phyloP scores from a whole-genome alignment of 805 yeast species.

The Yamadazyma ubonensis region DNA sequence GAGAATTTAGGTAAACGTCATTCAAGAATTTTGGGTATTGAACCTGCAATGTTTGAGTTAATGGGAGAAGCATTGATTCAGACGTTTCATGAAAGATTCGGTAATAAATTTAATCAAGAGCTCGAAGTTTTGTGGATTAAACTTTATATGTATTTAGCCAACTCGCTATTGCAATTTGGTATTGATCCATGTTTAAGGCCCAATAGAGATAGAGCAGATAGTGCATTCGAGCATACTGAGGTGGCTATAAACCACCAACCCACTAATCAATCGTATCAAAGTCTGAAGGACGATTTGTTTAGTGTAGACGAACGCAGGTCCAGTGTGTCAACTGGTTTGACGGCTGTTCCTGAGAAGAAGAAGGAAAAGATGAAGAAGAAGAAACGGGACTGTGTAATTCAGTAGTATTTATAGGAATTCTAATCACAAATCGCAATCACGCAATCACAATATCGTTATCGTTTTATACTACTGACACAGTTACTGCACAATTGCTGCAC shows the following conservation, averaged over 20 bases:
- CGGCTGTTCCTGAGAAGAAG: neutral
- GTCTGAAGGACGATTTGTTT: slow-evolving; percentile 11
- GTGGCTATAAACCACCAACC: slow-evolving; percentile 3
- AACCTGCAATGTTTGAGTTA: slow-evolving; percentile 61
- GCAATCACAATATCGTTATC: no score
- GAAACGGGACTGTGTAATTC: slow-evolving; percentile 30
- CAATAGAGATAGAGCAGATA: slow-evolving; percentile 11
- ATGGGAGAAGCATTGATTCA: slow-evolving; percentile 73
- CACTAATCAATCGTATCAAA: neutral
- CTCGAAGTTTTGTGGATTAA: slow-evolving; percentile 71
- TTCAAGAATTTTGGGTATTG: slow-evolving; percentile 71
- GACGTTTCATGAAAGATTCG: slow-evolving; percentile 67
- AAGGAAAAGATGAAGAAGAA: slow-evolving; percentile 17
- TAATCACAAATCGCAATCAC: no score
- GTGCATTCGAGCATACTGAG: slow-evolving; percentile 12
- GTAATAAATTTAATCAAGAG: slow-evolving; percentile 51
- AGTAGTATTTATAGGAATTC: no score
- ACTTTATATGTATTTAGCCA: slow-evolving; percentile 65
- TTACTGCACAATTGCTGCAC: neutral
- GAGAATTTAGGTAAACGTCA: slow-evolving; percentile 70
- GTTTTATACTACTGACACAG: neutral
- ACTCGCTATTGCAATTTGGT: slow-evolving; percentile 62
- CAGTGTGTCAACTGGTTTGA: slow-evolving; percentile 12
- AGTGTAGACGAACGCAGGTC: slow-evolving; percentile 13
- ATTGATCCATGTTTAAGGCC: slow-evolving; percentile 45